phyloP scores from a whole-genome alignment of 805 yeast genomes.

The Pichia rugopelliculosa region DNA sequence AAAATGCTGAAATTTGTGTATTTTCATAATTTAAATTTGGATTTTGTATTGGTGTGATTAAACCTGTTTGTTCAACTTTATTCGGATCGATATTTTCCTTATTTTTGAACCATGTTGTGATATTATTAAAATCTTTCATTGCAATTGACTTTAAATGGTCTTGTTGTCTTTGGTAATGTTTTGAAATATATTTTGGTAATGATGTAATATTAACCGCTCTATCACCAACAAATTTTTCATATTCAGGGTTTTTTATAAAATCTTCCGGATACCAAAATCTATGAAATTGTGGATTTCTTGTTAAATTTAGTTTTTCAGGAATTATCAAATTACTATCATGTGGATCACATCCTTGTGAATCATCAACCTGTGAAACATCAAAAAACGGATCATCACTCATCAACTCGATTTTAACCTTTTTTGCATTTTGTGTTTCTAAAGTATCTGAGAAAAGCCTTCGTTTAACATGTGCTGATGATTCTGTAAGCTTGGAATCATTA shows the following conservation, averaged over 20 bases:
- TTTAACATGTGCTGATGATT: background rate
- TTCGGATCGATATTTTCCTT: background rate
- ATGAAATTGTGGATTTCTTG: constrained; percentile 21
- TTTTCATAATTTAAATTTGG: constrained; percentile 19
- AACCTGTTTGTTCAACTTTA: background rate
- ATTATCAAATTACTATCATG: background rate
- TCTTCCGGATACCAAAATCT: constrained; percentile 32
- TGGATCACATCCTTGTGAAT: background rate
- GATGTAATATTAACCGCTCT: constrained; percentile 1
- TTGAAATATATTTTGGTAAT: constrained; percentile 11
- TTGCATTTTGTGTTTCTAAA: background rate
- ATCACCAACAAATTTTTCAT: constrained; percentile 3
- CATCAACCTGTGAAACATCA: constrained; percentile 3
- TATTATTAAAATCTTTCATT: constrained; percentile 18
- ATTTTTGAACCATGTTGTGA: constrained; percentile 13
- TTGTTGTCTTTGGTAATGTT: constrained; percentile 19
- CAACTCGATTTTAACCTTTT: background rate
- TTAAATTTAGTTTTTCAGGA: constrained; percentile 14
- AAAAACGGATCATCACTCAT: background rate
- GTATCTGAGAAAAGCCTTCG: background rate
- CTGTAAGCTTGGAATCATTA: background rate
- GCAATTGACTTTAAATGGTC: constrained; percentile 17
- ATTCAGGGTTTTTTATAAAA: constrained; percentile 27
- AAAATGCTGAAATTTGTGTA: constrained; percentile 19
- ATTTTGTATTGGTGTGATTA: constrained; percentile 21